These are phyloP conservation scores for Botryotinia narcissicola DNA, from an alignment of 2,329 filamentous ascomycete genomes.

Conservation along the genomic window DNA sequence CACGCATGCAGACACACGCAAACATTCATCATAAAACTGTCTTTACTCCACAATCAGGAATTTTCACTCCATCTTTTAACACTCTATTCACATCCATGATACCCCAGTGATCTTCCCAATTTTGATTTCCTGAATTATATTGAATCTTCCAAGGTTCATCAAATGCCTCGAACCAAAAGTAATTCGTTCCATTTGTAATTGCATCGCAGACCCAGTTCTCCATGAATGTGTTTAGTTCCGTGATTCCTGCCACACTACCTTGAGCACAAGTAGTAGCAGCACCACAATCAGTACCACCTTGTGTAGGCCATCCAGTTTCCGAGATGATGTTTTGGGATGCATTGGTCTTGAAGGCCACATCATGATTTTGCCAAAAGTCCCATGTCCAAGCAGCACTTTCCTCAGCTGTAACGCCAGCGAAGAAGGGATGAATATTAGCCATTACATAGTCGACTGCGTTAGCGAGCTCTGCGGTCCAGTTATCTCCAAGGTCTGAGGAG, in stretches of 20 bases:
- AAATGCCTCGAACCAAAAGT: constrained; percentile 97
- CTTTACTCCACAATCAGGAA: constrained; percentile 82
- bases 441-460: constrained; percentile 79
- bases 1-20: not conserved
- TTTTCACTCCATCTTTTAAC: constrained; percentile 77
- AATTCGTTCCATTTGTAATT: constrained; percentile 78
- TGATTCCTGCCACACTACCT: constrained; percentile 74
- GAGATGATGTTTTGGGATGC: constrained; percentile 72
- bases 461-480: constrained; percentile 74
- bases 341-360: constrained; percentile 61
- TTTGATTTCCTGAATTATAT: constrained; percentile 65
- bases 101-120: constrained; percentile 97
- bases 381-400: constrained; percentile 77
- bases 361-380: constrained; percentile 73
- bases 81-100: constrained; percentile 82
- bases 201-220: constrained; percentile 79
- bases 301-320: constrained; percentile 88
- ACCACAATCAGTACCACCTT: constrained; percentile 78
- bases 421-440: constrained; percentile 97
- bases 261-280: constrained; percentile 54
- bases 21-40: constrained; percentile 27
- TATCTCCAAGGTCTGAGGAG: constrained; percentile 84
- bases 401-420: constrained; percentile 70
- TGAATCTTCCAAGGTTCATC: constrained; percentile 91
- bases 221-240: constrained; percentile 84